Base-by-base conservation (phyloP, 2,329 filamentous ascomycete species). In the Paraphaeosphaeria sporulosa region DNA sequence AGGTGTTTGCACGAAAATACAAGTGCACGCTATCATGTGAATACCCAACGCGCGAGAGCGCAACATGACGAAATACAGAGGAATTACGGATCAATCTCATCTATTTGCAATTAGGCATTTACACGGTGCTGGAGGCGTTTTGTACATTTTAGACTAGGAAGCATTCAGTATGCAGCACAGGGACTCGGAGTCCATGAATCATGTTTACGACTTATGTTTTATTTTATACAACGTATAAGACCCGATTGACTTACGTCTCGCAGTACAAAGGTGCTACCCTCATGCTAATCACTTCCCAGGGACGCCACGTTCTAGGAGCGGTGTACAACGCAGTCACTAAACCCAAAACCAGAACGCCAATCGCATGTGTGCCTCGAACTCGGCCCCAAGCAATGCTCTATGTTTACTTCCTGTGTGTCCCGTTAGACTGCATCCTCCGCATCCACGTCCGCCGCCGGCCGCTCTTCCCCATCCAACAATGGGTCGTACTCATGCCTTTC, bases 401-500 rank as follows among this genome's bases (percentile, higher is more conserved):
- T 7, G 13, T 49, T 9, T 49, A 34, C 6, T n/a, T 17, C 25
- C 25, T 17, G 19, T 25, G 13, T 5, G 32, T 19, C 32, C 19
- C 7, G 17, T 51, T 30, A 52, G 15, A 52, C 34, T 34, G 23
- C 34, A 25, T 52, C 34, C 34, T 52, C 49, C 34, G 19, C 34
- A 27, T n/a, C n/a, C 49, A 52, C 34, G 2, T 19, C 34, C 19
- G 13, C 15, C 19, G 34, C 23, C 1, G 51, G 50, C 13, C 15
- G 13, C 4, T 38, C 36, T 15, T 53, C 38, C 34, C n/a, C 38
- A 32, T 72, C 64, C 13, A 72, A 44, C 32, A 71, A 58, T n/a
- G 68, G 67, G 13, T 65, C 62, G 60, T 70, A 72, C 3, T 58
- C 58, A 40, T 55, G 59, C 6, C 21, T 2, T 3, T 58, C 66